Conservation (phyloP, 306 rosid species). For the Senna tora region DNA sequence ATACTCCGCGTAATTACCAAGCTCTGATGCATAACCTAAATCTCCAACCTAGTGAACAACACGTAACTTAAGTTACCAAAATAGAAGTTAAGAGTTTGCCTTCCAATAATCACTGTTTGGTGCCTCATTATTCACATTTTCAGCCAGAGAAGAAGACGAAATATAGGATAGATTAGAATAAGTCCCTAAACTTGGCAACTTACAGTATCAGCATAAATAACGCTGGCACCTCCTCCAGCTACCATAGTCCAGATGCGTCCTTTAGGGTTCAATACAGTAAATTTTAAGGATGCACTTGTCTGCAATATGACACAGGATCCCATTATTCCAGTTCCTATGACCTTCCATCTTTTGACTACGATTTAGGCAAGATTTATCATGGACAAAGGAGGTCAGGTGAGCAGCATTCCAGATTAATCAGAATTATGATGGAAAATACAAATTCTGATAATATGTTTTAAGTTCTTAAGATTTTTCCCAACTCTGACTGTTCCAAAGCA, state of each 20-base stretch:
- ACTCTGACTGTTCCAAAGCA: not conserved
- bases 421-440: not conserved
- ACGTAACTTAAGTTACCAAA: conserved; percentile 10
- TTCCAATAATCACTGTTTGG: conserved; percentile 18
- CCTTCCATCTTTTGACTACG: not conserved
- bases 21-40: conserved; percentile 91
- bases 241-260: conserved; percentile 97
- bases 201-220: conserved; percentile 86
- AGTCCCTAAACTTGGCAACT: conserved; percentile 36
- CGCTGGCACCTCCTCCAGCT: conserved; percentile 96
- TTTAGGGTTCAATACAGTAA: conserved; percentile 82
- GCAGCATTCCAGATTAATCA: not conserved
- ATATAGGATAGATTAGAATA: not conserved
- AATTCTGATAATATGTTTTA: conserved; percentile 10
- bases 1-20: conserved; percentile 94
- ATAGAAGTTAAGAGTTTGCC: conserved; percentile 10
- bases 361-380: conserved; percentile 12
- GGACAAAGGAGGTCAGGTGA: not conserved
- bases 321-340: not conserved
- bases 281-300: conserved; percentile 88
- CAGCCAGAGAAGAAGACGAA: conserved; percentile 6
- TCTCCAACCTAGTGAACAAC: conserved; percentile 69
- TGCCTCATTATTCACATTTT: conserved; percentile 23
- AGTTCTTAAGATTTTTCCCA: conserved; percentile 1
- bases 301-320: conserved; percentile 40